Evolutionary conservation across 192 early-diverging fungal species (phyloP).

Genomic region (Coemansia umbellata): DNA sequence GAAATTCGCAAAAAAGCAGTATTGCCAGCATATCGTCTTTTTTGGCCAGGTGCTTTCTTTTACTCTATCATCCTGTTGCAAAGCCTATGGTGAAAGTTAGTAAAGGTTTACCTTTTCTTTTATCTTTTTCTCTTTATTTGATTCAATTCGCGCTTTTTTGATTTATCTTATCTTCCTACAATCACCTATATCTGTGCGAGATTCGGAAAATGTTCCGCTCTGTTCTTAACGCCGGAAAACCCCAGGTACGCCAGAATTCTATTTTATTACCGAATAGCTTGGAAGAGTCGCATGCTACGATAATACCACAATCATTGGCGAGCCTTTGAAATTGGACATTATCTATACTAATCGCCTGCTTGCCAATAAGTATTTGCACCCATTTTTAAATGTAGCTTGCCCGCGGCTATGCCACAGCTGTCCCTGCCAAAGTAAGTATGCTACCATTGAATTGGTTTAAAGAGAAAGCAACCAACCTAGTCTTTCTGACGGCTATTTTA

Average conservation of each 20-base stretch:
- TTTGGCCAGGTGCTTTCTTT: too few relatives aligned
- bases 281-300: too few relatives aligned
- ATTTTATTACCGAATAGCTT: not conserved
- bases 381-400: slow-evolving; percentile 44
- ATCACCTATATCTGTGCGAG: not conserved
- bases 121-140: not conserved
- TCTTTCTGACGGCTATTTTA: not conserved
- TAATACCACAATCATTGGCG: too few relatives aligned
- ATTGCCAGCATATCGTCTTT: too few relatives aligned
- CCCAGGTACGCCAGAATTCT: slow-evolving; percentile 32
- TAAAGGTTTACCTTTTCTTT: not conserved
- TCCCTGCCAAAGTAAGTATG: slow-evolving; percentile 50
- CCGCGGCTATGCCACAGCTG: slow-evolving; percentile 58
- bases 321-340: too few relatives aligned
- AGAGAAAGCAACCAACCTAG: not conserved
- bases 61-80: too few relatives aligned
- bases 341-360: too few relatives aligned
- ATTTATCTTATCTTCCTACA: not conserved
- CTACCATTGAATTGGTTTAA: not conserved
- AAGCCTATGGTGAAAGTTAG: too few relatives aligned
- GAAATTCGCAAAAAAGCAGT: too few relatives aligned
- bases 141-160: not conserved
- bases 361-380: too few relatives aligned
- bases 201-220: slow-evolving; percentile 40
- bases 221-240: slow-evolving; percentile 40